phyloP scores from a whole-genome alignment of 2,329 filamentous ascomycete genomes.

The Colletotrichum sp. region DNA sequence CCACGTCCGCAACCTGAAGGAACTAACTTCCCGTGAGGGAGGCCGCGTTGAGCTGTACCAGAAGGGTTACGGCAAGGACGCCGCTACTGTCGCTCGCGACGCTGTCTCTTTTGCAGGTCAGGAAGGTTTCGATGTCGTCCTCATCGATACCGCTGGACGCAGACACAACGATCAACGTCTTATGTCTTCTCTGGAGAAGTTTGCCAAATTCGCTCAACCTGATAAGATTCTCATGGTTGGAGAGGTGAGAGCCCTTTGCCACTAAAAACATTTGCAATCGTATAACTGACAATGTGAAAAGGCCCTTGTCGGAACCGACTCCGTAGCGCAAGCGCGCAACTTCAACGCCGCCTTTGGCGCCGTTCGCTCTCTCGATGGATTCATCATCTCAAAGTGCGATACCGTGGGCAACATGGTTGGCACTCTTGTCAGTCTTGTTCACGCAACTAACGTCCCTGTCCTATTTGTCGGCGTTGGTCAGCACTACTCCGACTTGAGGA shows the following conservation, averaged over 20 bases:
- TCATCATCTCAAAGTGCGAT: constrained; percentile 98
- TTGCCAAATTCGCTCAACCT: constrained; percentile 92
- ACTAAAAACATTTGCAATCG: not conserved
- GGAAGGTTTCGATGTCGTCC: constrained; percentile 85
- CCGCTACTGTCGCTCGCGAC: constrained; percentile 92
- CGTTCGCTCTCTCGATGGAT: constrained; percentile 84
- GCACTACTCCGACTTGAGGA: constrained; percentile 72
- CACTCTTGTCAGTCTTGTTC: constrained; percentile 94
- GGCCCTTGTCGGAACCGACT: constrained; percentile 94
- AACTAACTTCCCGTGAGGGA: constrained; percentile 84
- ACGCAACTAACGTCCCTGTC: constrained; percentile 95
- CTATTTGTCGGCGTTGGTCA: constrained; percentile 84
- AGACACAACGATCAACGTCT: constrained; percentile 94
- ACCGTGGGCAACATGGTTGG: constrained; percentile 99
- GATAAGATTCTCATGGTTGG: constrained; percentile 99
- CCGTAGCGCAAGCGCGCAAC: constrained; percentile 92
- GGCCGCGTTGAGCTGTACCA: constrained; percentile 91
- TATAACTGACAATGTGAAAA: constrained; percentile 26
- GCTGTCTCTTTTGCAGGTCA: constrained; percentile 82
- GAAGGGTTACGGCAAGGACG: constrained; percentile 97
- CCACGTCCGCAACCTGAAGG: constrained; percentile 91
- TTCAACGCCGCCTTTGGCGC: constrained; percentile 93
- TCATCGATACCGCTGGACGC: constrained; percentile 95
- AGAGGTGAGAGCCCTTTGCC: constrained; percentile 41
- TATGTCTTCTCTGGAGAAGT: constrained; percentile 97